Evolutionary conservation across 768 basidiomycete species (phyloP).

Genomic region (Xerocomus spinulosus): DNA sequence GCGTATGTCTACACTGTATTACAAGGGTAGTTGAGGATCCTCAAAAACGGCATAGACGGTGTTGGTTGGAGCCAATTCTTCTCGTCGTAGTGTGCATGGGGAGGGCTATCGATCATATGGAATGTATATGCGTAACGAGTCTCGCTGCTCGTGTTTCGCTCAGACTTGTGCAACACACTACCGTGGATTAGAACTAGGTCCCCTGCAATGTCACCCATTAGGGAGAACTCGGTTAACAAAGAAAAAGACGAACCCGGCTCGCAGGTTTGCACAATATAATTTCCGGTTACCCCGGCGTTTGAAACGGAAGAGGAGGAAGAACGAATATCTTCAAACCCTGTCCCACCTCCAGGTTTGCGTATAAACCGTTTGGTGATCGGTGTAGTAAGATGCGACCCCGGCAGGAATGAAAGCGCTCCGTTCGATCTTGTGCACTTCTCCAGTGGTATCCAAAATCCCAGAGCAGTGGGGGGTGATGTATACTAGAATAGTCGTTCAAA

Average conservation of each 20-base stretch:
- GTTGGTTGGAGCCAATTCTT: conserved; percentile 98
- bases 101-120: conserved; percentile 84
- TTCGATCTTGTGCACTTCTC: conserved; percentile 81
- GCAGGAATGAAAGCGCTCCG: conserved; percentile 84
- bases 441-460: conserved; percentile 96
- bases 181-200: conserved; percentile 95
- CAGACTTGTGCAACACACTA: conserved; percentile 86
- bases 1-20: no score
- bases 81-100: conserved; percentile 69
- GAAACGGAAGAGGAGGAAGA: conserved; percentile 22
- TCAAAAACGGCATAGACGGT: conserved; percentile 72
- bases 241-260: conserved; percentile 51
- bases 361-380: conserved; percentile 84
- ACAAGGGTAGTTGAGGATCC: conserved; percentile 39
- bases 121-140: conserved; percentile 95
- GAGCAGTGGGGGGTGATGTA: conserved; percentile 84
- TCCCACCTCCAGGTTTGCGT: conserved; percentile 69
- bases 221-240: neutral
- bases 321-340: conserved; percentile 71
- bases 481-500: conserved; percentile 50
- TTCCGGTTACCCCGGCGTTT: conserved; percentile 25
- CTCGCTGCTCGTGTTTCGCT: conserved; percentile 72
- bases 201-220: conserved; percentile 40
- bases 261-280: conserved; percentile 67
- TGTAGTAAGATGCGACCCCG: conserved; percentile 78